Conservation (phyloP, 73 alveolate genomes). For the Effrenium voratum region DNA sequence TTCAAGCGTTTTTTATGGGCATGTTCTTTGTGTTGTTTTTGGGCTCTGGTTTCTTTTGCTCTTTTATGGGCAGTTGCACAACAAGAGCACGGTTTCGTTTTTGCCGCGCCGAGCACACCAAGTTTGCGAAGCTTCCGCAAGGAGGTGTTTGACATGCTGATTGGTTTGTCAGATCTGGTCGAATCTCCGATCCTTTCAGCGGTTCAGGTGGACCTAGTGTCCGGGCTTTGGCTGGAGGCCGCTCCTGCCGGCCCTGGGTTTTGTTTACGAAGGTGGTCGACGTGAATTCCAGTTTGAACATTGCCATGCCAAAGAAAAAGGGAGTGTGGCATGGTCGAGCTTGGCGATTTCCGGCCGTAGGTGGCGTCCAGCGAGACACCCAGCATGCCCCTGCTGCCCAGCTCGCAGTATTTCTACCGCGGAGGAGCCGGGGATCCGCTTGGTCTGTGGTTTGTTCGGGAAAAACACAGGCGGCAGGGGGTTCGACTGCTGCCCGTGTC, state of each 20-base stretch:
- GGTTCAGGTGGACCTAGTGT: neutral
- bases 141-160: too few species aligned
- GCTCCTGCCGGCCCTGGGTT: neutral
- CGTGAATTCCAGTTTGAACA: neutral
- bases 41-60: neutral
- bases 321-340: neutral
- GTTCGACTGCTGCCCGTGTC: too few species aligned
- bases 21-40: too few species aligned
- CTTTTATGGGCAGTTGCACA: too few species aligned
- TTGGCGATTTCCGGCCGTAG: neutral
- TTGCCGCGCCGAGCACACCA: too few species aligned
- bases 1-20: neutral
- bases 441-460: too few species aligned
- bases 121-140: too few species aligned
- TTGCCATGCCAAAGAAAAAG: neutral
- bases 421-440: slow-evolving; percentile 4
- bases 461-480: too few species aligned
- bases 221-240: slow-evolving; percentile 32
- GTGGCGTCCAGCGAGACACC: neutral
- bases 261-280: neutral
- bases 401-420: slow-evolving; percentile 1
- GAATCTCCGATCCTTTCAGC: neutral
- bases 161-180: too few species aligned
- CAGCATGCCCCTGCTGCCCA: neutral
- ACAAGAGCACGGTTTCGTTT: too few species aligned